Percentiles rank a stretch among this genome's conserved stretches.
These are phyloP conservation scores for Epichloe sylvatica DNA, from an alignment of 2,329 filamentous ascomycete species.

Conservation along the genomic window DNA sequence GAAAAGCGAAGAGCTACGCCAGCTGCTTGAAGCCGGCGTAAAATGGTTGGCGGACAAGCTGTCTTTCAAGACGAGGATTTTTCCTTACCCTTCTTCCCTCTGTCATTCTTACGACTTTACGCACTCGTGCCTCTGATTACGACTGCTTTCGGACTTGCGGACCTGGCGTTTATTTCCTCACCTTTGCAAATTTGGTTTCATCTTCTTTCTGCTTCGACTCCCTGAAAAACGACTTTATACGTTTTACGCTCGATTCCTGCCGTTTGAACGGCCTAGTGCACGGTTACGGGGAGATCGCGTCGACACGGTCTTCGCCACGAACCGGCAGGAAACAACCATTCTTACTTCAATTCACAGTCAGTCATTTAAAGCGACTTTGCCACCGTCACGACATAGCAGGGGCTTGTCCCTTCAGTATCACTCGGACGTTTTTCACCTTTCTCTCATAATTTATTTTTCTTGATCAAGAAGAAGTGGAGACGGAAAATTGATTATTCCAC, in stretches of 20 bases:
- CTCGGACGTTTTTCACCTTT: neutral
- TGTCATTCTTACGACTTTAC: conserved; percentile 22
- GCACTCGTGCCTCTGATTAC: conserved; percentile 24
- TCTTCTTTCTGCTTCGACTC: conserved; percentile 1
- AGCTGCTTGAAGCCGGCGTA: conserved; percentile 9
- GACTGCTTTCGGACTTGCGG: conserved; percentile 14
- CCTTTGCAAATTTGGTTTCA: conserved; percentile 1
- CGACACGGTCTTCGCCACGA: neutral
- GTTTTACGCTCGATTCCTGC: neutral
- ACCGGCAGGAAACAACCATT: neutral
- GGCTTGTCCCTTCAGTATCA: conserved; percentile 1
- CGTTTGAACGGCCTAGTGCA: neutral
- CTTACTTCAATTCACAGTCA: conserved; percentile 27
- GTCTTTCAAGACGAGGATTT: conserved; percentile 6
- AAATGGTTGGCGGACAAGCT: neutral
- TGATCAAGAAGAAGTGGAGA: neutral
- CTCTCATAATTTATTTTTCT: neutral
- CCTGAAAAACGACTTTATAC: neutral
- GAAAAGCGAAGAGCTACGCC: conserved; percentile 64
- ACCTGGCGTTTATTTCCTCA: conserved; percentile 5
- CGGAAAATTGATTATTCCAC: neutral
- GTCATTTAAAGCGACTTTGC: conserved; percentile 21
- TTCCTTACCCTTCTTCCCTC: conserved; percentile 12
- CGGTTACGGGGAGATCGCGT: neutral
- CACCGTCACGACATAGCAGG: conserved; percentile 17